Evolutionary conservation across 2,329 filamentous ascomycete genomes (phyloP).

Genomic region (Byssochlamys sp.): DNA sequence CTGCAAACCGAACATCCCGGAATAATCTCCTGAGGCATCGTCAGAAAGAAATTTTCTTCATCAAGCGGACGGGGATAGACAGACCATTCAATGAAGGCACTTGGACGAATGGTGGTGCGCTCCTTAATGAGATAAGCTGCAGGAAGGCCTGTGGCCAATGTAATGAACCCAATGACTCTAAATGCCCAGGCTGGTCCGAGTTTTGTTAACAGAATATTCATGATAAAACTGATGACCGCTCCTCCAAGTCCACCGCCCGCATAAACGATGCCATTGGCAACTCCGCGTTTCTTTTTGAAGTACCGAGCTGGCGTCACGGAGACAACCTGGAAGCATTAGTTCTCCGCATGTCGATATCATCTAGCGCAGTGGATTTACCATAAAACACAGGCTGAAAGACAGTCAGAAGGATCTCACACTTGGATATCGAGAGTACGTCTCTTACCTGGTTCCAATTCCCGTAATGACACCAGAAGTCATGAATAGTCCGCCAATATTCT

Average conservation of each 20-base stretch:
- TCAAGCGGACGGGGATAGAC: constrained; percentile 3
- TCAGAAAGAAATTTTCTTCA: neutral
- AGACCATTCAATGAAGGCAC: constrained; percentile 43
- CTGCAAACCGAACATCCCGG: constrained; percentile 41
- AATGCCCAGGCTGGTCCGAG: constrained; percentile 25
- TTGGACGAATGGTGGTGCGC: constrained; percentile 25
- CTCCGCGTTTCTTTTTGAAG: constrained; percentile 44
- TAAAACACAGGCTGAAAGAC: constrained; percentile 26
- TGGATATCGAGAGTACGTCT: constrained; percentile 13
- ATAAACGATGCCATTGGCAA: constrained; percentile 41
- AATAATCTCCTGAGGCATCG: constrained; percentile 39
- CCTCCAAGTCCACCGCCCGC: constrained; percentile 45
- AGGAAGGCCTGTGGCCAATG: constrained; percentile 46
- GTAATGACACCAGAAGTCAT: constrained; percentile 39
- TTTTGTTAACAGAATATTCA: constrained; percentile 37
- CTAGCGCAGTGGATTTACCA: constrained; percentile 22
- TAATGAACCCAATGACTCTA: constrained; percentile 38
- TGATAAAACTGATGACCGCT: constrained; percentile 42
- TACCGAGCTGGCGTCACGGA: constrained; percentile 45
- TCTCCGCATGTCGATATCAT: neutral
- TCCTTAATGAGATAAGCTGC: constrained; percentile 42
- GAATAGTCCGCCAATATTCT: constrained; percentile 41
- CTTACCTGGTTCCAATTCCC: constrained; percentile 37
- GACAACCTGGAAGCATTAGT: constrained; percentile 12
- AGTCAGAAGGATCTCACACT: constrained; percentile 6